A percentile compares a stretch with the other conserved stretches of the same genome.
phyloP scores from a whole-genome alignment of 257 asterid species.

The Cinchona pubescens region DNA sequence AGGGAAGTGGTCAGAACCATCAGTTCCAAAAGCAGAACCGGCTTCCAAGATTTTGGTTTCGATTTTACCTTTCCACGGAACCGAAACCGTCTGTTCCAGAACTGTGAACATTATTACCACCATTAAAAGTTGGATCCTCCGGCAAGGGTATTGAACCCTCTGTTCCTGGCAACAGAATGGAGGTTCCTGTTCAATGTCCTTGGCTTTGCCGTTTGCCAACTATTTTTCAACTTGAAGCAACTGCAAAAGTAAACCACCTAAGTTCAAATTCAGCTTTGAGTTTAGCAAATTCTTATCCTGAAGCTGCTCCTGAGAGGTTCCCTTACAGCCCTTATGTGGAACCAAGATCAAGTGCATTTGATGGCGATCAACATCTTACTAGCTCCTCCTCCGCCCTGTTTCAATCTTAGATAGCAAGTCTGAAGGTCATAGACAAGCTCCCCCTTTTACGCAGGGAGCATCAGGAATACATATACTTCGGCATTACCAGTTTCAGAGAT shows the following conservation, averaged over 20 bases:
- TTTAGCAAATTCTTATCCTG: conserved; percentile 28
- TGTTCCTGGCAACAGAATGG: conserved; percentile 25
- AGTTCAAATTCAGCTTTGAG: conserved; percentile 20
- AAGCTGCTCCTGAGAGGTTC: conserved; percentile 21
- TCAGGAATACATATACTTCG: conserved; percentile 27
- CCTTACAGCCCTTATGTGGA: conserved; percentile 30
- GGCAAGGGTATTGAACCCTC: conserved; percentile 26
- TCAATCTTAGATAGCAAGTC: conserved; percentile 28
- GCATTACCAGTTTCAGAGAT: conserved; percentile 28
- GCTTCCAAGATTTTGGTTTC: too few species aligned
- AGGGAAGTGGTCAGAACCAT: too few species aligned
- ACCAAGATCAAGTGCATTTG: conserved; percentile 27
- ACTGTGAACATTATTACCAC: too few species aligned
- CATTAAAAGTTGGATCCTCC: conserved; percentile 20
- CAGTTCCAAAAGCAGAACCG: too few species aligned
- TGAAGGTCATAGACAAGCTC: conserved; percentile 21
- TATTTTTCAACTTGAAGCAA: conserved; percentile 41
- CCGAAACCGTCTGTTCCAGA: too few species aligned
- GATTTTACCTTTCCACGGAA: too few species aligned
- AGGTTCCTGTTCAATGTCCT: conserved; percentile 45
- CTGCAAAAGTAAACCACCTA: conserved; percentile 17
- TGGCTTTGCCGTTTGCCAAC: conserved; percentile 75
- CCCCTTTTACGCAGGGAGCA: conserved; percentile 27
- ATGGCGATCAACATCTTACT: conserved; percentile 20
- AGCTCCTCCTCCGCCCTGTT: conserved; percentile 25